These are phyloP conservation scores for Populus hybrid DNA, from an alignment of 441 rosid genomes.

Conservation along the genomic window DNA sequence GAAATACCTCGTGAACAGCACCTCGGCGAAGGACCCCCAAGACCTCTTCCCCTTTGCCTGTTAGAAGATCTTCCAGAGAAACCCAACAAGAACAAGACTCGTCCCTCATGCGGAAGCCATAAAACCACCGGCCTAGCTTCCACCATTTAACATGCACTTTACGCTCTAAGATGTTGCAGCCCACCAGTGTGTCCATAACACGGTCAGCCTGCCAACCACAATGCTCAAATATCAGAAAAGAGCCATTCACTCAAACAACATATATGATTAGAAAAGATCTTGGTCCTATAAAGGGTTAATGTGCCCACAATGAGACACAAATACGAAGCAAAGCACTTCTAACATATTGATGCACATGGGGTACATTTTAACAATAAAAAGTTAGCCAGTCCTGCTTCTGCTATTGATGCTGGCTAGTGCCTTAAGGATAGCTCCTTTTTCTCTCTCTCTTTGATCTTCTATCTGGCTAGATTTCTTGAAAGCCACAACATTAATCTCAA, in stretches of 20 bases:
- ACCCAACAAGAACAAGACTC: constrained; percentile 45
- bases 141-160: constrained; percentile 65
- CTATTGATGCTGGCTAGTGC: not conserved
- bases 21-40: constrained; percentile 59
- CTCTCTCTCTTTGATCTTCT: not conserved
- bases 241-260: not conserved
- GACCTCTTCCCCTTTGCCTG: constrained; percentile 39
- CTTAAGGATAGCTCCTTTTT: not conserved
- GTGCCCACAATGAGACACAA: not conserved
- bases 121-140: constrained; percentile 64
- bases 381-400: not conserved
- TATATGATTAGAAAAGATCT: not conserved
- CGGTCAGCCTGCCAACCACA: constrained; percentile 27
- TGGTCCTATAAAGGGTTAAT: not conserved
- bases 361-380: not conserved
- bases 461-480: not conserved
- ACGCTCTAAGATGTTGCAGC: constrained; percentile 46
- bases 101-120: constrained; percentile 63
- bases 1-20: constrained; percentile 64
- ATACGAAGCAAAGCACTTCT: not conserved
- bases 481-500: not conserved
- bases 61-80: constrained; percentile 41
- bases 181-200: constrained; percentile 39
- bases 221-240: not conserved
- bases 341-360: not conserved